Conservation (phyloP, 2,329 filamentous ascomycete genomes). For the Paramyrothecium roridum region DNA sequence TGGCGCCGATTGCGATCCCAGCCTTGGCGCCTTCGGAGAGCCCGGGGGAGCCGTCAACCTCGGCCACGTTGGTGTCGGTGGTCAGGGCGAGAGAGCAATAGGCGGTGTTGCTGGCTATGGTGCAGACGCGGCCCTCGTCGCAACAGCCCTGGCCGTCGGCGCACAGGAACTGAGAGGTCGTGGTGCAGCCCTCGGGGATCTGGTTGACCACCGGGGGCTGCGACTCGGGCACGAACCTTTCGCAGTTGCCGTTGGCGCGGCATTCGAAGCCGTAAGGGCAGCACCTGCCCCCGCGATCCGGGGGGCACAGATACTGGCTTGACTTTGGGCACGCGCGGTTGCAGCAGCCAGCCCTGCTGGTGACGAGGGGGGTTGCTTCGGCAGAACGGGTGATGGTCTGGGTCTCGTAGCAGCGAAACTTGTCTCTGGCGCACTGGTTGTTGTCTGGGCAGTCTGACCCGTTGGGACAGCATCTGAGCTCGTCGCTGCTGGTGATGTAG, state of each 20-base stretch:
- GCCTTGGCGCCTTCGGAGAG: conserved; percentile 51
- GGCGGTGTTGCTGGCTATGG: conserved; percentile 31
- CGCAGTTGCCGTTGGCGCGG: conserved; percentile 28
- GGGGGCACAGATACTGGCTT: conserved; percentile 42
- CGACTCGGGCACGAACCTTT: conserved; percentile 23
- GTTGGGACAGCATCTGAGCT: conserved; percentile 37
- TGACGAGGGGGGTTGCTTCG: conserved; percentile 19
- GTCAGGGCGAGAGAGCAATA: too few relatives aligned
- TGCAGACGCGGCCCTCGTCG: conserved; percentile 38
- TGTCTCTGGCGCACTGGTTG: conserved; percentile 23
- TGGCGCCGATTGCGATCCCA: conserved; percentile 53
- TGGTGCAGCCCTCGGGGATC: conserved; percentile 40
- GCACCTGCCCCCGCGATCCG: conserved; percentile 43
- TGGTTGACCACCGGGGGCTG: conserved; percentile 25
- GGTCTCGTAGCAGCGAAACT: conserved; percentile 29
- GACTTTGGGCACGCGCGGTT: conserved; percentile 35
- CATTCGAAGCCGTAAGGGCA: conserved; percentile 45
- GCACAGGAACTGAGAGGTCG: conserved; percentile 38
- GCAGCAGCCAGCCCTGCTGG: conserved; percentile 31
- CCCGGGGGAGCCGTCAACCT: conserved; percentile 20
- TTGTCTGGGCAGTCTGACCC: conserved; percentile 38
- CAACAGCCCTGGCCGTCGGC: conserved; percentile 49
- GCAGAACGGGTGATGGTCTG: conserved; percentile 20
- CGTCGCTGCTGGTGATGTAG: conserved; percentile 32
- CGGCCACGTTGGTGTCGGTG: conserved; percentile 25